A percentile compares a stretch with the other conserved stretches of the same genome.
Evolutionary conservation across 352 stramenopile genomes (phyloP).

Genomic region (Phytophthora europaea): DNA sequence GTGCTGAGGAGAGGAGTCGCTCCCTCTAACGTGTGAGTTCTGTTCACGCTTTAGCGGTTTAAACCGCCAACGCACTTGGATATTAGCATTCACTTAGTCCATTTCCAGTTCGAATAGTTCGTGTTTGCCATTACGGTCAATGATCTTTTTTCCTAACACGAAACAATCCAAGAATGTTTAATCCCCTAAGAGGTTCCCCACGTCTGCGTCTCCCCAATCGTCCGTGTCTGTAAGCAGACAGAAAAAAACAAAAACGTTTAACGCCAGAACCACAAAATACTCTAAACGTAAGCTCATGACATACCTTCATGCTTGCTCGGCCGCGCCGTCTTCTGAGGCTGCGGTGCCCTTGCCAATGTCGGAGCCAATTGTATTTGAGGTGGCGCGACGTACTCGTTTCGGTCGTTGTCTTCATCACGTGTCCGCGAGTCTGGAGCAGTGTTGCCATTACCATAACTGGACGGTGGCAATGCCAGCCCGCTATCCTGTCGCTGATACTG

Average conservation of each 20-base stretch:
- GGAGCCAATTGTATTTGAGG: conserved; percentile 48
- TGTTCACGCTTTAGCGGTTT: neutral
- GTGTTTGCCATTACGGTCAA: conserved; percentile 27
- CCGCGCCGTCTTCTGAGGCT: conserved; percentile 43
- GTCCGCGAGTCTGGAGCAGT: conserved; percentile 28
- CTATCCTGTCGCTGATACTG: conserved; percentile 43
- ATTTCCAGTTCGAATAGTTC: conserved; percentile 19
- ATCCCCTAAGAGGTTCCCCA: conserved; percentile 80
- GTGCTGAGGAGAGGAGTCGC: conserved; percentile 11
- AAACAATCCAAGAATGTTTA: conserved; percentile 24
- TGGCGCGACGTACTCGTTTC: conserved; percentile 55
- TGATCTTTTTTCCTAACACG: conserved; percentile 10
- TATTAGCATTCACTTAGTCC: neutral
- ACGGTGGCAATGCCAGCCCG: conserved; percentile 8
- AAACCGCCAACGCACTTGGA: neutral
- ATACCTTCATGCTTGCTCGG: conserved; percentile 70
- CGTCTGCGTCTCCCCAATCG: conserved; percentile 85
- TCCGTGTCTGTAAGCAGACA: conserved; percentile 56
- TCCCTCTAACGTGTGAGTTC: conserved; percentile 7
- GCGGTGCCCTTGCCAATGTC: conserved; percentile 31
- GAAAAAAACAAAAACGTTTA: conserved; percentile 11
- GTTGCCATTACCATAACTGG: conserved; percentile 37
- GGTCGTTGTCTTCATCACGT: conserved; percentile 40
- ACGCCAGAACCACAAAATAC: neutral
- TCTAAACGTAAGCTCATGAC: neutral